phyloP scores from a whole-genome alignment of 176 grass and related monocot genomes.

The Aechmea fasciata region DNA sequence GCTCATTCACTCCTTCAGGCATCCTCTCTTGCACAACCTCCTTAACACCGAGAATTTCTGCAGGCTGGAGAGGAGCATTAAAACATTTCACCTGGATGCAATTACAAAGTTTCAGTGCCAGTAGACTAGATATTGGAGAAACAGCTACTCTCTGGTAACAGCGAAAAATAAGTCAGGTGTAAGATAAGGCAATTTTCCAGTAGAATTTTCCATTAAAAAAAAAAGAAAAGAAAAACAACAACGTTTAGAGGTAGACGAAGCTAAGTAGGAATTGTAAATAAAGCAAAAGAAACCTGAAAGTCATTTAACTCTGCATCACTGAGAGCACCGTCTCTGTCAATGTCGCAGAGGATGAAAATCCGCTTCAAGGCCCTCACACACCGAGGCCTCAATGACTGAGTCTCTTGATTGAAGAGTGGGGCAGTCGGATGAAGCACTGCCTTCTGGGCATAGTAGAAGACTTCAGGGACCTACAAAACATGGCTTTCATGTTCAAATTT shows the following conservation, averaged over 20 bases:
- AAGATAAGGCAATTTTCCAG: not conserved
- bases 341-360: slow-evolving; percentile 86
- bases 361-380: slow-evolving; percentile 88
- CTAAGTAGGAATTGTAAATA: not conserved
- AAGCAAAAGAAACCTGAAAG: slow-evolving; percentile 54
- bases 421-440: slow-evolving; percentile 90
- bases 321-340: slow-evolving; percentile 82
- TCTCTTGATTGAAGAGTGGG: slow-evolving; percentile 89
- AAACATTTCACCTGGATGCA: slow-evolving; percentile 74
- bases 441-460: slow-evolving; percentile 95
- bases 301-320: slow-evolving; percentile 86
- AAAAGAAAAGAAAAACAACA: not conserved
- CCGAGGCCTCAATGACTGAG: slow-evolving; percentile 73
- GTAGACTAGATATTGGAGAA: too few relatives aligned
- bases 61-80: slow-evolving; percentile 77
- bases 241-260: not conserved
- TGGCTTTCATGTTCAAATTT: not conserved
- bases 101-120: not conserved
- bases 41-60: slow-evolving; percentile 88
- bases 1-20: slow-evolving; percentile 79
- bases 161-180: too few relatives aligned
- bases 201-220: not conserved
- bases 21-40: slow-evolving; percentile 95
- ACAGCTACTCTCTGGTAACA: too few relatives aligned
- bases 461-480: slow-evolving; percentile 62